Base-by-base conservation (phyloP, 208 protist genomes). In the Dictyostelium gargantuum region DNA sequence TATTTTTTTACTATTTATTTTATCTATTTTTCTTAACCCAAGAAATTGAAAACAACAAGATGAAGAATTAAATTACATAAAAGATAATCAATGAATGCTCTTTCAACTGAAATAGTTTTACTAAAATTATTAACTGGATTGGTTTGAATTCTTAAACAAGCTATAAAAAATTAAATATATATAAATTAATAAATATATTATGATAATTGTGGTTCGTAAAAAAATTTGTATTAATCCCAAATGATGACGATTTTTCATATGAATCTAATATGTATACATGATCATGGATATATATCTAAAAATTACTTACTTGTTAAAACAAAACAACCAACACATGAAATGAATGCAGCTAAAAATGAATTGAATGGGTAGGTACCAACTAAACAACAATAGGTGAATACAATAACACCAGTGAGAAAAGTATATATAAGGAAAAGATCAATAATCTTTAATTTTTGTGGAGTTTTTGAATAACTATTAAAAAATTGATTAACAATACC, bases 361-460 rank as follows among this genome's bases (percentile, higher is more conserved):
- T 95, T 96, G 80, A 95, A 95, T 61, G 94, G 94, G 73, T 94
- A 95, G 19, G 91, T 94, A 86, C 94, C 94, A 68, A 95, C 94
- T 13, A 95, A 38, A 79, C 56, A 76, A 68, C 93, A 91, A 58
- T 96, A 96, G 11, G 73, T 46, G 46, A 96, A 96, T 35, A 95
- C 93, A 80, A 94, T 70, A 35, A 95, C 76, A 72, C 94, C 94
- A 38, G 94, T 95, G 5, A 95, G 21, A 29, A 95, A 68, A n/a
- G 52, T 74, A 91, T 93, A 95, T 13, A 79, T 32, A 42, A 95
- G 84, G 68, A 94, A 95, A 73, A 92, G 48, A 80, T 95, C 94
- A 85, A 95, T 95, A 38, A 95, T 73, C 72, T 97, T 96, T 56
- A 93, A 70, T 79, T 82, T 93, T 38, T 58, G 29, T 77, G 85